Evolutionary conservation across 768 basidiomycete species (phyloP).

Genomic region (Leccinum subtestaceum): DNA sequence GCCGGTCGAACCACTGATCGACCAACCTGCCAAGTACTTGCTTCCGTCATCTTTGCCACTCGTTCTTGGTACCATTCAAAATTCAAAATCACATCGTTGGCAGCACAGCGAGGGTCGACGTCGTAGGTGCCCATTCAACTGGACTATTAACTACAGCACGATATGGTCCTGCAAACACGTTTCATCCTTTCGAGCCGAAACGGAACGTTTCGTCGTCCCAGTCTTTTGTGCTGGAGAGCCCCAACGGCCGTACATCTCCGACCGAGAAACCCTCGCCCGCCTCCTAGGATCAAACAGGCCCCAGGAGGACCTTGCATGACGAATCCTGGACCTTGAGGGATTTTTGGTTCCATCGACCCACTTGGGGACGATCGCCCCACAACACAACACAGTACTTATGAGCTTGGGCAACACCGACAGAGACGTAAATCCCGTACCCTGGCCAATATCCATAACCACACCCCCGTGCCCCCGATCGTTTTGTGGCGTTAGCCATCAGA

Average conservation of each 20-base stretch:
- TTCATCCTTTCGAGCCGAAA: conserved; percentile 4
- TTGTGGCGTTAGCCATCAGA: conserved; percentile 4
- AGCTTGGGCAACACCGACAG: background rate
- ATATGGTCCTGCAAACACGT: conserved; percentile 5
- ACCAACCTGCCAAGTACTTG: background rate
- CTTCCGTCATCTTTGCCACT: background rate
- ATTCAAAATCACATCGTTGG: conserved; percentile 10
- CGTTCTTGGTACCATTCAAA: conserved; percentile 2
- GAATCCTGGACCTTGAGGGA: background rate
- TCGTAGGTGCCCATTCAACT: background rate
- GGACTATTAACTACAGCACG: conserved; percentile 13
- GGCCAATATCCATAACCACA: background rate
- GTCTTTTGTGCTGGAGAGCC: background rate
- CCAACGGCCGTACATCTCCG: conserved; percentile 4
- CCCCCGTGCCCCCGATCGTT: conserved; percentile 19
- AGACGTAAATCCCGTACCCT: conserved; percentile 16
- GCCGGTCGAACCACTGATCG: background rate
- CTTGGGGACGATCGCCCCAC: background rate
- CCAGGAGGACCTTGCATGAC: background rate
- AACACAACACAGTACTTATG: background rate
- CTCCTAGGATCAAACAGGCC: background rate
- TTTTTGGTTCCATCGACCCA: background rate
- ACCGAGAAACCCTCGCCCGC: background rate
- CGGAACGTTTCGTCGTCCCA: background rate
- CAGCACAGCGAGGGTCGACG: background rate